Evolutionary conservation across 116 monocot species (phyloP), one percentile per base, ranked within the genome.

Genomic region (Iris pallida): DNA sequence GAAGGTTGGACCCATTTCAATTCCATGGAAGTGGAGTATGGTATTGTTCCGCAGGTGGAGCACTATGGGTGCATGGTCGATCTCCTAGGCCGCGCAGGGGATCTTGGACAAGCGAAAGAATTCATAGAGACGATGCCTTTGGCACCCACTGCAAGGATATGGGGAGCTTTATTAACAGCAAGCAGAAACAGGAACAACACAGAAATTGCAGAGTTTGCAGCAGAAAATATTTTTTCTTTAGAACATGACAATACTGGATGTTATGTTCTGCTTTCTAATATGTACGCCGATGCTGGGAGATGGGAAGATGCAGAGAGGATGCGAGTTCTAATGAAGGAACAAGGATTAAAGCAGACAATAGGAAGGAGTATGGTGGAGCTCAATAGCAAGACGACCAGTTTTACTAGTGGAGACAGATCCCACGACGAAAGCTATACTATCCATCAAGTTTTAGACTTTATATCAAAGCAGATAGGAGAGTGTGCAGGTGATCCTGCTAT

Each of bases 11-110:
- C 18, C 58, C 74, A 74, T 40, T 95, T 84, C 61, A 68, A 86
- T 45, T 64, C 76, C 6, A 89, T 95, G 91, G 67, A 80, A 65
- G 65, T 78, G 42, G 70, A 82, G 10, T 80, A 80, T 61, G 53
- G 56, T 10, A 71, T 95, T 16, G 19, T 53, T 17, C 95, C 88
- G 49, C 80, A 76, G 42, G 79, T 90, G 16, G 90, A 94, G 63
- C 91, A 91, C 57, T 91, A 91, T 65, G 81, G 81, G 41, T 95
- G 91, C 88, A 88, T 95, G 76, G 78, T 91, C 20, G 95, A 95
- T 71, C 72, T 91, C 45, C 59, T 95, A 7, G 91, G 95, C 20
- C 83, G 91, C 6, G 69, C 48, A 10, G 91, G 91, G 17, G 83
- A 91, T 48, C 81, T 91, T 45, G 57, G 76, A 42, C 30, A 68